phyloP scores from a whole-genome alignment of 1,284 basidiomycete species.

The Apiotrichum sp. region DNA sequence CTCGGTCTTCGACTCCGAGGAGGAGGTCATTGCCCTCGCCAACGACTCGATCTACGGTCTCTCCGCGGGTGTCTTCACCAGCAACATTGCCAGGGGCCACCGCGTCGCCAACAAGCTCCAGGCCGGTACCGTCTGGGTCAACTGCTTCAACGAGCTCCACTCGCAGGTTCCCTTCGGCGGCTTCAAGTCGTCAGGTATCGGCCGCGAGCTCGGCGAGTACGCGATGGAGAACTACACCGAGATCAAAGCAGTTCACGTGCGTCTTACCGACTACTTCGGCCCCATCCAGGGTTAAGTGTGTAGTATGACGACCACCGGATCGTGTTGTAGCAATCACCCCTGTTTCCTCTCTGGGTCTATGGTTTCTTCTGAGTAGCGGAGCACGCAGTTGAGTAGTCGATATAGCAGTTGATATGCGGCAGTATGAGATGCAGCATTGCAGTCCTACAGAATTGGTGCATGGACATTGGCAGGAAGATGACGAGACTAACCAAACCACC shows the following conservation, averaged over 20 bases:
- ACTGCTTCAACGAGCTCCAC: slow-evolving; percentile 65
- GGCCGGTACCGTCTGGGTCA: slow-evolving; percentile 64
- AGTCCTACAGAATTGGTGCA: no score
- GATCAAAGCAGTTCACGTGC: slow-evolving; percentile 78
- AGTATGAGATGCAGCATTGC: background rate
- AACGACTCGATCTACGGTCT: slow-evolving; percentile 84
- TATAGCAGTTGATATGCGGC: background rate
- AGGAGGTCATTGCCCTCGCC: slow-evolving; percentile 67
- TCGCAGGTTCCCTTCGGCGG: slow-evolving; percentile 75
- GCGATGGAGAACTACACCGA: slow-evolving; percentile 61
- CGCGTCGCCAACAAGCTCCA: slow-evolving; percentile 68
- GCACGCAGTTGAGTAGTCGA: background rate
- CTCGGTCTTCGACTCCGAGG: slow-evolving; percentile 65
- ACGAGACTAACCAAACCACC: no score
- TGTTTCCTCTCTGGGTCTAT: background rate
- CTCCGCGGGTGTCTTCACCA: slow-evolving; percentile 78
- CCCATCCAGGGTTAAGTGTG: slow-evolving; percentile 2
- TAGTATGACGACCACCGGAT: no score
- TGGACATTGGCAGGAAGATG: no score
- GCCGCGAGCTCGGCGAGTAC: slow-evolving; percentile 58
- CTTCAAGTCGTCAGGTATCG: slow-evolving; percentile 55
- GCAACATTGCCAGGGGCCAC: slow-evolving; percentile 69
- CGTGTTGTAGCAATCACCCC: background rate
- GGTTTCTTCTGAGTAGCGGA: background rate
- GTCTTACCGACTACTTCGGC: slow-evolving; percentile 41